Base-by-base conservation (phyloP, 495 filamentous ascomycete species). In the Astrocystis sublimbata region DNA sequence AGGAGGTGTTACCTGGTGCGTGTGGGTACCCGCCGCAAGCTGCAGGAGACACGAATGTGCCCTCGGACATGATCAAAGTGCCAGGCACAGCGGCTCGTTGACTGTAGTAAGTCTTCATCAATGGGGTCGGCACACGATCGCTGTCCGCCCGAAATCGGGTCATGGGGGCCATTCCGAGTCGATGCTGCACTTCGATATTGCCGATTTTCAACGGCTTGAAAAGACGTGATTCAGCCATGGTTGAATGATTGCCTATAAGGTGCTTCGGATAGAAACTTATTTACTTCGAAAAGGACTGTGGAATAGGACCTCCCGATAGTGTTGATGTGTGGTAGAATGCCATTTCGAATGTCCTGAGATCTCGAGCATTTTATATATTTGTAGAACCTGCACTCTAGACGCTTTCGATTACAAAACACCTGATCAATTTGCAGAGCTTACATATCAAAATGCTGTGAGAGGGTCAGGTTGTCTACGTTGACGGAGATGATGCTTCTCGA, bases 21-120 rank as follows among this genome's bases (percentile, higher is more conserved):
- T 85, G 81, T 28, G 65, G 43, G 67, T 76, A 83, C 38, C 63
- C 64, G 9, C 64, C 66, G 9, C 4, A 9, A 10, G 41, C 67
- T 17, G 41, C 24, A 17, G 57, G 65, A 1, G 69, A 62, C 24
- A 69, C 60, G 54, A 83, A 76, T 13, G 86, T 85, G 8, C 79
- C 88, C 76, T 92, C 89, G 6, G 81, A 80, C 65, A 89, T 85
- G 49, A 88, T 68, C 15, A 89, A 72, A 4, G 85, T 87, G 21
- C 86, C 86, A 5, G 83, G 78, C 5, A 78, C 74, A 49, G 80
- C 80, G 54, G 78, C 83, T 33, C 86, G 79, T 60, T 89, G 86
- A 6, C 65, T 65, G 72, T 89, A 89, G 73, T 89, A 87, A 47
- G 85, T 67, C 49, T 66, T 68, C 24, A 70, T 68, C 47, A 85